These are phyloP conservation scores for Syzygium grande DNA, from an alignment of 345 rosid genomes.

Conservation along the genomic window DNA sequence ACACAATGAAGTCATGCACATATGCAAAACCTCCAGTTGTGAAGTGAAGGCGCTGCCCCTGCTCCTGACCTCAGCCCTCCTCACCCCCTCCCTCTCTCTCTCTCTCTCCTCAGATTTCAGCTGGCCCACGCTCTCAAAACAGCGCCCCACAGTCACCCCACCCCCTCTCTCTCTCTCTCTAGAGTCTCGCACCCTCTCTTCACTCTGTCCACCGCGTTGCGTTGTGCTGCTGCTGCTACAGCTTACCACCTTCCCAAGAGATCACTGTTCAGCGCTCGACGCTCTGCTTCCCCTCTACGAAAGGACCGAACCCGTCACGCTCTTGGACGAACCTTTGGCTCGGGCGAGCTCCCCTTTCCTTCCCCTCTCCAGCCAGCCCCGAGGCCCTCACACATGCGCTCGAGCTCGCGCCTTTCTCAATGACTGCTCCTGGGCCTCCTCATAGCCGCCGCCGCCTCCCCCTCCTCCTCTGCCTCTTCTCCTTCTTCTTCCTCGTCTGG, in stretches of 20 bases:
- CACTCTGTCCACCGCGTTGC: background rate
- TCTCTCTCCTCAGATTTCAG: background rate
- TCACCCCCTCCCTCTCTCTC: background rate
- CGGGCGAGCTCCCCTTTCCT: background rate
- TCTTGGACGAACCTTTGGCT: background rate
- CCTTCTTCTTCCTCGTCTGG: background rate
- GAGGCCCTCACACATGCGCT: conserved; percentile 8
- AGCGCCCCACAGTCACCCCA: background rate
- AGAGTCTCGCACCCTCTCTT: background rate
- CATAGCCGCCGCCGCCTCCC: background rate
- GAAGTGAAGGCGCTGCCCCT: background rate
- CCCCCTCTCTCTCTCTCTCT: background rate
- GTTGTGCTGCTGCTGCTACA: background rate
- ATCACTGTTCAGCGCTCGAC: background rate
- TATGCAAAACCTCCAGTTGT: background rate
- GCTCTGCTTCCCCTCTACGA: background rate
- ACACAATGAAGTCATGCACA: conserved; percentile 18
- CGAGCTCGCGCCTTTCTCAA: conserved; percentile 18
- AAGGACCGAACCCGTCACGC: background rate
- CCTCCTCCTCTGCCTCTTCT: background rate
- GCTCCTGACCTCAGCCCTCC: background rate
- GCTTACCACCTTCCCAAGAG: background rate
- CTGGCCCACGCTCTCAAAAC: background rate
- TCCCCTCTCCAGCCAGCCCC: background rate
- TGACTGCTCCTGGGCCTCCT: conserved; percentile 16